phyloP scores from a whole-genome alignment of 768 basidiomycete species.

The Leccinum ochraceum region DNA sequence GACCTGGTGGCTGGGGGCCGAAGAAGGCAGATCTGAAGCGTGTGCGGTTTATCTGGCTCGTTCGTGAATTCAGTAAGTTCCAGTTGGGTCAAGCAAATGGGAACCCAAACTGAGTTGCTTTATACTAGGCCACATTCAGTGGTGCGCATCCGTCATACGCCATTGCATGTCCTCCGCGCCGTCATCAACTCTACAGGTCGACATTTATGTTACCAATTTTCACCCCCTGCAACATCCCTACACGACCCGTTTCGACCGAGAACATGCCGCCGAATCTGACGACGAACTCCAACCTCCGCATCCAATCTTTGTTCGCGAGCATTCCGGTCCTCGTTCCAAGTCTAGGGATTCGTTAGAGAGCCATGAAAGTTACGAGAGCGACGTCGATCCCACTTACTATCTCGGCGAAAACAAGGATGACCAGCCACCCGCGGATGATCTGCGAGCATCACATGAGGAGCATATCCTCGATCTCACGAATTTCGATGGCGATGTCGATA shows the following conservation, averaged over 20 bases:
- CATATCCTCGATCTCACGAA: slow-evolving; percentile 69
- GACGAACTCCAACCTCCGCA: too few relatives aligned
- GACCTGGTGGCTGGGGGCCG: slow-evolving; percentile 44
- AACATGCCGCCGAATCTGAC: too few relatives aligned
- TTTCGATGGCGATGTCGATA: slow-evolving; percentile 75
- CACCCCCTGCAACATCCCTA: slow-evolving; percentile 22
- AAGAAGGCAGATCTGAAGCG: slow-evolving; percentile 46
- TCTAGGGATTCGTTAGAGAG: slow-evolving; percentile 33
- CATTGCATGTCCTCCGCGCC: slow-evolving; percentile 59
- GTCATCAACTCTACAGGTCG: slow-evolving; percentile 51
- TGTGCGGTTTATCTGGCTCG: slow-evolving; percentile 75
- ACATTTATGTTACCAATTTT: slow-evolving; percentile 74
- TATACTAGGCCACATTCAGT: slow-evolving; percentile 65
- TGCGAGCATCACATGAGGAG: slow-evolving; percentile 43
- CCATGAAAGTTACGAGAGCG: slow-evolving; percentile 32
- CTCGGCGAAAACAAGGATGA: slow-evolving; percentile 35
- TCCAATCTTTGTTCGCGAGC: too few relatives aligned
- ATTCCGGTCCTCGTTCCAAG: slow-evolving; percentile 5
- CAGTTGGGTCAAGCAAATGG: neutral
- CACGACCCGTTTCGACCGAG: too few relatives aligned
- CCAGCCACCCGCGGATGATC: slow-evolving; percentile 30
- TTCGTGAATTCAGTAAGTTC: slow-evolving; percentile 70
- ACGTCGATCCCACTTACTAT: slow-evolving; percentile 46
- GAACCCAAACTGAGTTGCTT: neutral
- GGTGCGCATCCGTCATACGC: slow-evolving; percentile 70